A percentile compares a stretch with the other conserved stretches of the same genome.
These are phyloP conservation scores for Dipteronia dyeriana DNA, from an alignment of 345 rosid genomes.

Conservation along the genomic window DNA sequence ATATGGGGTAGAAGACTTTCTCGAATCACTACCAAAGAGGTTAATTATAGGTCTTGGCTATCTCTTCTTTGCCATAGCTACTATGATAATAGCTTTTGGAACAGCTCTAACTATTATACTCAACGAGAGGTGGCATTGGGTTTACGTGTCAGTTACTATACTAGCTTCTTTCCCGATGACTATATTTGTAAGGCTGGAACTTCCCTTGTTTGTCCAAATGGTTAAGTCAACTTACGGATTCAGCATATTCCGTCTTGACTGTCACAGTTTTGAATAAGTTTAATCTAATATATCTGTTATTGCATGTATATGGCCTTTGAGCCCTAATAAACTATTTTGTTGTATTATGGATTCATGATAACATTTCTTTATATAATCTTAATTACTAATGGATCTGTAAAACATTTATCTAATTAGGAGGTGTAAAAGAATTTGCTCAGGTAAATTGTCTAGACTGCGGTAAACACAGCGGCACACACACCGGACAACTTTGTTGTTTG, in stretches of 20 bases:
- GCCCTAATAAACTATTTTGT: no score
- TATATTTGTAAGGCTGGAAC: neutral
- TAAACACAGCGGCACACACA: no score
- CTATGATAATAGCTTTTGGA: constrained; percentile 20
- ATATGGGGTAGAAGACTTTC: constrained; percentile 20
- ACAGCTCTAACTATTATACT: constrained; percentile 1
- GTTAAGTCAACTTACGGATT: neutral
- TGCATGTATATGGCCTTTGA: no score
- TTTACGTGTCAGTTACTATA: neutral
- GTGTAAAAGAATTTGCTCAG: neutral
- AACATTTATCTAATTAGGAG: no score
- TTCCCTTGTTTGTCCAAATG: constrained; percentile 11
- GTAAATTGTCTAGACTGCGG: no score
- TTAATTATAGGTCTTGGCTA: constrained; percentile 13
- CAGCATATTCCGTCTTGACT: neutral
- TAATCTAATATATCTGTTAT: no score
- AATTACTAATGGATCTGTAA: no score
- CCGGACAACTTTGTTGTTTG: no score
- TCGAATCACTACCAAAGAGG: constrained; percentile 10
- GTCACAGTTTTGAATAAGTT: no score
- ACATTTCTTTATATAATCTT: no score
- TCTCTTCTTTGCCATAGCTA: constrained; percentile 15
- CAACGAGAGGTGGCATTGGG: neutral
- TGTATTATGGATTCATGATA: no score
- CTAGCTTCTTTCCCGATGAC: neutral